These are phyloP conservation scores for Durio zibethinus DNA, from an alignment of 345 rosid genomes.

Conservation along the genomic window DNA sequence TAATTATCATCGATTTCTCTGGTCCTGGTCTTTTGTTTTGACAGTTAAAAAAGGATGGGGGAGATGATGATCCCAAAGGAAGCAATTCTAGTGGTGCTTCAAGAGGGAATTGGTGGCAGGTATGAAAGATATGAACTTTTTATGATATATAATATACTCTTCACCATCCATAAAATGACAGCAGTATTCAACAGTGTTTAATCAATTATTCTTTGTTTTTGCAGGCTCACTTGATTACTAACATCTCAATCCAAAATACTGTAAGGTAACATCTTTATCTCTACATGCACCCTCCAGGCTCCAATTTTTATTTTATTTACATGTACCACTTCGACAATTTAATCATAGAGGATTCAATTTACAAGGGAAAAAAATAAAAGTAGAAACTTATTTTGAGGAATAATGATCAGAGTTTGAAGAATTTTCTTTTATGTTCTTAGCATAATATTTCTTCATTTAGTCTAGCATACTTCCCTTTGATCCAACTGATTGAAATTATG, in stretches of 20 bases:
- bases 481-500: background rate
- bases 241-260: constrained; percentile 9
- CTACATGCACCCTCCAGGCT: background rate
- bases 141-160: background rate
- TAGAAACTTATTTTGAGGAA: background rate
- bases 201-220: background rate
- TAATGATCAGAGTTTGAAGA: background rate
- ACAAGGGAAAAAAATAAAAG: background rate
- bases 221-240: constrained; percentile 63
- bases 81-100: constrained; percentile 59
- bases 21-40: background rate
- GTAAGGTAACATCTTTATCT: constrained; percentile 13
- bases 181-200: background rate
- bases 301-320: too few species aligned
- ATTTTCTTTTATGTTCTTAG: background rate
- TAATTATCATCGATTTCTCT: too few species aligned
- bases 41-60: constrained; percentile 63
- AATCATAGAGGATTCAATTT: background rate
- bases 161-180: background rate
- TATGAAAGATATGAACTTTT: constrained; percentile 19
- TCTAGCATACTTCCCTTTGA: background rate
- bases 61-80: constrained; percentile 45
- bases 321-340: background rate
- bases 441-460: too few species aligned
- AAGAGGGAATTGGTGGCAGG: constrained; percentile 98